Evolutionary conservation across 106 monocot genomes (phyloP).

Genomic region (Chionographis japonica): DNA sequence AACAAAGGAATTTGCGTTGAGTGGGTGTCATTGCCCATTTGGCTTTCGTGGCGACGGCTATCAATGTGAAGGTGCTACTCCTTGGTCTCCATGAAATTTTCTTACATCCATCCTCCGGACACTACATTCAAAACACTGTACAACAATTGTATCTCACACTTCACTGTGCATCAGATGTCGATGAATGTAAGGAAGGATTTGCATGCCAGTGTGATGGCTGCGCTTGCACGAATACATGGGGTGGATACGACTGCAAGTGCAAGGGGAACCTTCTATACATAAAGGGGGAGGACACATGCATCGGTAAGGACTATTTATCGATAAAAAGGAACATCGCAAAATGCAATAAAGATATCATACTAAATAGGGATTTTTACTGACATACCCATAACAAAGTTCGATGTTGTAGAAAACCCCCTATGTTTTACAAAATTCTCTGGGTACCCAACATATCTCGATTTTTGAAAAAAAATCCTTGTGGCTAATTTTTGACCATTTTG

Average conservation of each 20-base stretch:
- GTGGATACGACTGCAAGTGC: slow-evolving; percentile 90
- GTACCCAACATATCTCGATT: too few species aligned
- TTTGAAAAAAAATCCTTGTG: too few species aligned
- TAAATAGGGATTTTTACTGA: too few species aligned
- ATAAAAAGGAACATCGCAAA: neutral
- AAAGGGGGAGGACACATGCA: slow-evolving; percentile 67
- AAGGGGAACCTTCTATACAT: slow-evolving; percentile 69
- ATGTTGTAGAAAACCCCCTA: too few species aligned
- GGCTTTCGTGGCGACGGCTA: slow-evolving; percentile 76
- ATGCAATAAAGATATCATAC: too few species aligned
- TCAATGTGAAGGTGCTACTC: slow-evolving; percentile 63
- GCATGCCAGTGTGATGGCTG: slow-evolving; percentile 87
- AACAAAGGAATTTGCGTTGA: slow-evolving; percentile 39
- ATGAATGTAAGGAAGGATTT: slow-evolving; percentile 77
- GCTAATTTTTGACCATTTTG: too few species aligned
- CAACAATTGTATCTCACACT: neutral
- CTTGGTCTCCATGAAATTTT: neutral
- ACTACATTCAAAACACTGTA: too few species aligned
- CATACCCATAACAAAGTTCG: too few species aligned
- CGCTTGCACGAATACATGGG: slow-evolving; percentile 88
- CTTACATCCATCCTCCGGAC: too few species aligned
- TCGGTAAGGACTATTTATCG: slow-evolving; percentile 33
- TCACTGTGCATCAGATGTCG: slow-evolving; percentile 37
- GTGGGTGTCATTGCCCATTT: slow-evolving; percentile 70
- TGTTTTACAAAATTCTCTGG: too few species aligned